A percentile compares a stretch with the other conserved stretches of the same genome.
phyloP scores from a whole-genome alignment of 305 asterid species.

The Fraxinus paxiana region DNA sequence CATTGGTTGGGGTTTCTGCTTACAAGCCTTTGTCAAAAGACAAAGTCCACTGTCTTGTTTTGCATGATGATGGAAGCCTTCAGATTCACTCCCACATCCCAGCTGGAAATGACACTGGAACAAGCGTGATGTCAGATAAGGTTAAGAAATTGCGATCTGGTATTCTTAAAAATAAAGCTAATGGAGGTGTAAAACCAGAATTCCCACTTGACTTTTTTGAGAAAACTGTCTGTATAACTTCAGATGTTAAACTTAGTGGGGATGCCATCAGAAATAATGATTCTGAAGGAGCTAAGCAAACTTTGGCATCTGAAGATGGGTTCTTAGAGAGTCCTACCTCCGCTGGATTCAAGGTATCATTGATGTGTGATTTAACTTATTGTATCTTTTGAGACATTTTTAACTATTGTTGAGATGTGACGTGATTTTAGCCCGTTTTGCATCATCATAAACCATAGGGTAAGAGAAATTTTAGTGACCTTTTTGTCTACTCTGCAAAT shows the following conservation, averaged over 20 bases:
- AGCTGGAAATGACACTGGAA: slow-evolving; percentile 63
- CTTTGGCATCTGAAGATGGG: slow-evolving; percentile 95
- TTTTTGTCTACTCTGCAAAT: not conserved
- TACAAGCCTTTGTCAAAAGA: slow-evolving; percentile 96
- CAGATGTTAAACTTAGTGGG: slow-evolving; percentile 82
- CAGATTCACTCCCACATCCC: slow-evolving; percentile 90
- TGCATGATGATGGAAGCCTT: slow-evolving; percentile 99
- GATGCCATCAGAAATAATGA: slow-evolving; percentile 93
- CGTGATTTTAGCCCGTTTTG: not conserved
- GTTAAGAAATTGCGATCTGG: slow-evolving; percentile 89
- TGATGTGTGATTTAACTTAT: slow-evolving; percentile 11
- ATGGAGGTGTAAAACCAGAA: slow-evolving; percentile 88
- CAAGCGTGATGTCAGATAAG: slow-evolving; percentile 65
- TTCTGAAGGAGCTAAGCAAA: slow-evolving; percentile 89
- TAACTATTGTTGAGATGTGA: not conserved
- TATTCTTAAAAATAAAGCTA: slow-evolving; percentile 81
- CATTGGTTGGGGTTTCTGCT: slow-evolving; percentile 91
- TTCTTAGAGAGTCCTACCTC: slow-evolving; percentile 83
- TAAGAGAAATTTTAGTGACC: not conserved
- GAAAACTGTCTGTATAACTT: slow-evolving; percentile 81
- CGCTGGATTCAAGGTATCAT: slow-evolving; percentile 88
- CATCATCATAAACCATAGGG: not conserved
- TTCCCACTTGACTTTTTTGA: slow-evolving; percentile 96
- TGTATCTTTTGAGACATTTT: not conserved
- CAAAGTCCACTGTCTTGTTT: slow-evolving; percentile 85